These are phyloP conservation scores for Nemophila menziesii DNA, from an alignment of 257 asterid species.

Conservation along the genomic window DNA sequence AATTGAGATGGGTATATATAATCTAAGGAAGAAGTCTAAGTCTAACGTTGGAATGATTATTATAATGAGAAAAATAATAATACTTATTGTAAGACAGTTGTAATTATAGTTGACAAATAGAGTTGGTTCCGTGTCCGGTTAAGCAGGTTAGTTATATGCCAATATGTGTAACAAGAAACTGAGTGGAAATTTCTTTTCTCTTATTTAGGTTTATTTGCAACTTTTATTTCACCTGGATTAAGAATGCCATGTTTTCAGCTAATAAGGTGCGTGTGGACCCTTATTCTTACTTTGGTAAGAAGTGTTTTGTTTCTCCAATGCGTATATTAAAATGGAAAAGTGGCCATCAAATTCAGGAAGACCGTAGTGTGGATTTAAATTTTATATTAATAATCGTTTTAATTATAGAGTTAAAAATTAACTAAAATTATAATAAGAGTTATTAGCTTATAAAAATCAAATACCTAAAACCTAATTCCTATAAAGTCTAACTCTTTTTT, in stretches of 20 bases:
- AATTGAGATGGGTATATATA: slow-evolving; percentile 4
- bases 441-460: no score
- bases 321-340: no score
- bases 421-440: no score
- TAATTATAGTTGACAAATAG: slow-evolving; percentile 5
- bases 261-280: slow-evolving; percentile 17
- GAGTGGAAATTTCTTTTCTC: slow-evolving; percentile 13
- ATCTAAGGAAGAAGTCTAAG: neutral
- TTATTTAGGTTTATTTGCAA: slow-evolving; percentile 14
- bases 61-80: neutral
- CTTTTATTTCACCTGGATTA: slow-evolving; percentile 1
- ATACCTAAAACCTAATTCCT: no score
- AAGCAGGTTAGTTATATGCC: slow-evolving; percentile 10
- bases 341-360: no score
- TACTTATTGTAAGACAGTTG: slow-evolving; percentile 16
- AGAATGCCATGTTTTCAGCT: neutral
- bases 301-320: neutral
- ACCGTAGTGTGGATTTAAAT: no score
- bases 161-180: slow-evolving; percentile 14
- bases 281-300: neutral
- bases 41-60: neutral
- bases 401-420: no score
- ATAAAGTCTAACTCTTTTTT: no score
- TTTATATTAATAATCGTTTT: no score
- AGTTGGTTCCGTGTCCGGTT: slow-evolving; percentile 17